Conservation (phyloP, 768 basidiomycete species). For the Mycena leptocephala region DNA sequence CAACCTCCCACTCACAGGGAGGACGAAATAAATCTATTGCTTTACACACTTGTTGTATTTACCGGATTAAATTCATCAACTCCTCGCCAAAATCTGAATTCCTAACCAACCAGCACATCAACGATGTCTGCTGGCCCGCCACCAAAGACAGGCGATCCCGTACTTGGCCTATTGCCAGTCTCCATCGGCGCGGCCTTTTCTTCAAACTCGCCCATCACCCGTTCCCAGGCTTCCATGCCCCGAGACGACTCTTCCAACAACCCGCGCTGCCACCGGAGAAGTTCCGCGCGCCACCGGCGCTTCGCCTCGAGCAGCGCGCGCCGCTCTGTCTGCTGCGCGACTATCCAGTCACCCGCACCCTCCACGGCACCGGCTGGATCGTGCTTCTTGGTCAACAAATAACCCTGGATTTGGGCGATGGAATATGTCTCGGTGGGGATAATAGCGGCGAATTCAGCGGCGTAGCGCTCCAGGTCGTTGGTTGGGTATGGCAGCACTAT, state of each 20-base stretch:
- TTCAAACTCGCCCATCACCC: neutral
- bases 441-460: constrained; percentile 9
- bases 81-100: no score
- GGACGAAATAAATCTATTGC: no score
- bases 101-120: no score
- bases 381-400: constrained; percentile 43
- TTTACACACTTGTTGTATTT: no score
- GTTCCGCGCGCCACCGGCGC: constrained; percentile 1
- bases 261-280: neutral
- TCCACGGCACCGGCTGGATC: constrained; percentile 15
- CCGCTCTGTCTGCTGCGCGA: constrained; percentile 34
- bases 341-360: constrained; percentile 43
- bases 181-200: no score
- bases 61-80: no score
- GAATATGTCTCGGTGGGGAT: constrained; percentile 49
- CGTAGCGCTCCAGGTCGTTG: neutral
- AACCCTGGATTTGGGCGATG: constrained; percentile 57
- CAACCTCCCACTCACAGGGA: no score
- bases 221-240: constrained; percentile 1
- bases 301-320: neutral
- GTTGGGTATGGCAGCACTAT: neutral
- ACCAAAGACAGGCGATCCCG: no score
- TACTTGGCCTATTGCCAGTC: no score
- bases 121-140: no score
- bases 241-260: neutral